Percentiles rank a stretch among this genome's conserved stretches.
These are phyloP conservation scores for Melanomma pulvis-pyrius DNA, from an alignment of 495 filamentous ascomycete genomes.

Conservation along the genomic window DNA sequence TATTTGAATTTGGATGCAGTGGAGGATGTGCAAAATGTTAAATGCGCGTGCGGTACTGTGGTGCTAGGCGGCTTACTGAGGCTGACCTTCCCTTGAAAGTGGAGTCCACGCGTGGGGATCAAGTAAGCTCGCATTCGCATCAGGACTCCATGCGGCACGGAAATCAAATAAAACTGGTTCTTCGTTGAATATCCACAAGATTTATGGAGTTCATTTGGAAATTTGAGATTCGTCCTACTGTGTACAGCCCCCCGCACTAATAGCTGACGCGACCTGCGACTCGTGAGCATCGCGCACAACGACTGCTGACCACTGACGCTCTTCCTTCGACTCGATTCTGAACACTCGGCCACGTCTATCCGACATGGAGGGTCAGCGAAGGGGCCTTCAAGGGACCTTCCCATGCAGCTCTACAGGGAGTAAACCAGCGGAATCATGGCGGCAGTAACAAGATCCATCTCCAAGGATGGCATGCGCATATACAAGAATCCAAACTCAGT, in stretches of 20 bases:
- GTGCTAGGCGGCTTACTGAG: no score
- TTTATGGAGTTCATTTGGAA: no score
- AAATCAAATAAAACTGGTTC: no score
- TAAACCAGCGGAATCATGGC: slow-evolving; percentile 1
- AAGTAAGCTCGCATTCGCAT: no score
- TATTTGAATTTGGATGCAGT: no score
- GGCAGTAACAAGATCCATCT: slow-evolving; percentile 6
- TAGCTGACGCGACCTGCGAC: neutral
- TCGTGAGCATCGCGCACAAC: neutral
- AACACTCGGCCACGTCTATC: neutral
- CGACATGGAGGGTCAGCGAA: neutral
- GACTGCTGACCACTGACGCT: slow-evolving; percentile 2
- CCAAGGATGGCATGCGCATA: slow-evolving; percentile 17
- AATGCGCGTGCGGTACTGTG: no score
- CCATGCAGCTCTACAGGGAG: neutral
- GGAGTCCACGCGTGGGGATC: no score
- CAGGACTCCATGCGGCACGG: no score
- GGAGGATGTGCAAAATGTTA: no score
- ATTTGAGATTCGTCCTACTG: no score
- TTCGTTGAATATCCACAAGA: no score
- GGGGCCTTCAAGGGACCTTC: neutral
- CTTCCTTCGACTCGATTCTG: slow-evolving; percentile 4
- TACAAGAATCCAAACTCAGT: slow-evolving; percentile 21
- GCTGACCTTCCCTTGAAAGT: no score
- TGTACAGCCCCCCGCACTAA: neutral